A percentile compares a stretch with the other conserved stretches of the same genome.
phyloP scores from a whole-genome alignment of 331 rosid genomes.

The Quercus phellos region DNA sequence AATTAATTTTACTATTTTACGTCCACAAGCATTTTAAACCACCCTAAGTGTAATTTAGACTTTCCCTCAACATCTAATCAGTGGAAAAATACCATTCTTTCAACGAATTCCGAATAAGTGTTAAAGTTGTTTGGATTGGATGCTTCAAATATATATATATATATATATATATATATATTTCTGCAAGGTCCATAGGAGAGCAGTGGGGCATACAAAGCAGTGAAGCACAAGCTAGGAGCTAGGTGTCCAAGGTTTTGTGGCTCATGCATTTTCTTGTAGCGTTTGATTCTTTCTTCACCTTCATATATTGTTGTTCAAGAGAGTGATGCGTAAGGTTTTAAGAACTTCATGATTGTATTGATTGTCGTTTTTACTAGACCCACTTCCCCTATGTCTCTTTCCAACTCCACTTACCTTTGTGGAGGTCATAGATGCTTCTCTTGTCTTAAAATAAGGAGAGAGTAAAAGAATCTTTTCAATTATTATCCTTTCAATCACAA shows the following conservation, averaged over 20 bases:
- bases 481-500: background rate
- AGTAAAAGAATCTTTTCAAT: background rate
- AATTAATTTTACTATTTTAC: background rate
- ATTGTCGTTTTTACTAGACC: conserved; percentile 15
- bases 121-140: conserved; percentile 6
- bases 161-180: too few relatives aligned
- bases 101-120: conserved; percentile 3
- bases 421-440: conserved; percentile 24
- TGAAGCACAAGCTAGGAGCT: background rate
- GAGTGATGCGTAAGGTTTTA: conserved; percentile 12
- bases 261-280: background rate
- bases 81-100: background rate
- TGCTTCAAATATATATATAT: background rate
- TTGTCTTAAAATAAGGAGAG: background rate
- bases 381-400: conserved; percentile 28
- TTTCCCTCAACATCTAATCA: background rate
- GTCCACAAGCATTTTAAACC: background rate
- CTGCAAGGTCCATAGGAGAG: background rate
- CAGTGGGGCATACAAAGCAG: background rate
- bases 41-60: background rate
- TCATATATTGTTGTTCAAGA: conserved; percentile 4
- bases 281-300: conserved; percentile 1
- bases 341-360: conserved; percentile 15
- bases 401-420: conserved; percentile 19
- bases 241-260: background rate